phyloP scores from a whole-genome alignment of 1,284 basidiomycete species.

The Singerocomus rubriflavus region DNA sequence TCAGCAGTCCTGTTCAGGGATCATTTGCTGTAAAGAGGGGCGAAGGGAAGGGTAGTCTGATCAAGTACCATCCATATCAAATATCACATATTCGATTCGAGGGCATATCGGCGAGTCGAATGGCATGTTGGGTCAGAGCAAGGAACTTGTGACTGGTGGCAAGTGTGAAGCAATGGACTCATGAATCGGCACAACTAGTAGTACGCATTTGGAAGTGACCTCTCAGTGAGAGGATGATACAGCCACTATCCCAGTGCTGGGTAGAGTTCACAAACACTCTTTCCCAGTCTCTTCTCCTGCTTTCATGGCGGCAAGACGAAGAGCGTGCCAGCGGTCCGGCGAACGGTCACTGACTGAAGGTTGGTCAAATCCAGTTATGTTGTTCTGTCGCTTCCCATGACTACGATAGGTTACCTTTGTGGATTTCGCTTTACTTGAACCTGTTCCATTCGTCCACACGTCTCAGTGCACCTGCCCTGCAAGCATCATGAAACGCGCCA shows the following conservation, averaged over 20 bases:
- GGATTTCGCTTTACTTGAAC: background rate
- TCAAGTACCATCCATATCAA: conserved; percentile 73
- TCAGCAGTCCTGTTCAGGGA: conserved; percentile 46
- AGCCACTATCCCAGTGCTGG: no score
- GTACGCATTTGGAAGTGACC: no score
- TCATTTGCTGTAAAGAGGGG: background rate
- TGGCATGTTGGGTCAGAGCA: conserved; percentile 8
- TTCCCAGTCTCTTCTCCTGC: background rate
- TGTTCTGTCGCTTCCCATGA: background rate
- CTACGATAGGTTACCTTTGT: background rate
- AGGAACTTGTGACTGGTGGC: background rate
- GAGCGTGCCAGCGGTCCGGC: background rate
- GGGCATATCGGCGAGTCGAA: conserved; percentile 9
- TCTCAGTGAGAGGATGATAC: no score
- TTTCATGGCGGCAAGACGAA: background rate
- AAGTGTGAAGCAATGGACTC: no score
- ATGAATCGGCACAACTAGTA: no score
- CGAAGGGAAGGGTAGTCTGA: background rate
- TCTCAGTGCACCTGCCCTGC: background rate
- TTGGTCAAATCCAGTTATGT: background rate
- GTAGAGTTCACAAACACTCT: background rate
- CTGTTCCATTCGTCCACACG: no score
- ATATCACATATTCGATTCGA: conserved; percentile 67
- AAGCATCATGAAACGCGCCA: background rate
- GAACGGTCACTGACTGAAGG: no score